Evolutionary conservation across 2,329 filamentous ascomycete genomes (phyloP).

Genomic region (Emmonsiellopsis sp.): DNA sequence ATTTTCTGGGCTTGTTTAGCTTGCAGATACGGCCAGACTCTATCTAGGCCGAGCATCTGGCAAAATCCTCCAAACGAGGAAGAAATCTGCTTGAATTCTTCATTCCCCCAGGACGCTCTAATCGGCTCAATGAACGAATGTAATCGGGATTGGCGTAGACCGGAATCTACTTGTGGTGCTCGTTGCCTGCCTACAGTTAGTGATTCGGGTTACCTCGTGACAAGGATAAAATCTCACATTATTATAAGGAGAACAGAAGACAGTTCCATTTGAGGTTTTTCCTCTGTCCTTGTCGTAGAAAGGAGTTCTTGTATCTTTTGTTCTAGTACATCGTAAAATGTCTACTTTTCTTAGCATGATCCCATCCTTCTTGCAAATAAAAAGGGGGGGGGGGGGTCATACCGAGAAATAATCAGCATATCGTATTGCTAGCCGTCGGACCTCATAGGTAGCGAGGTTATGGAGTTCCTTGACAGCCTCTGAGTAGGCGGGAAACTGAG

Average conservation of each 20-base stretch:
- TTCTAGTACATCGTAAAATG: constrained; percentile 81
- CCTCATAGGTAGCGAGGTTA: constrained; percentile 71
- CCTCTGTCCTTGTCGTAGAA: constrained; percentile 62
- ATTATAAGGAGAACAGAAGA: constrained; percentile 91
- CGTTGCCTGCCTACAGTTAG: constrained; percentile 55
- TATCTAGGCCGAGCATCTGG: constrained; percentile 66
- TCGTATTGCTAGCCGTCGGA: constrained; percentile 78
- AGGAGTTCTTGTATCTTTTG: constrained; percentile 69
- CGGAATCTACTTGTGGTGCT: constrained; percentile 62
- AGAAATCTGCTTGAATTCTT: constrained; percentile 59
- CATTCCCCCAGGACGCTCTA: constrained; percentile 67
- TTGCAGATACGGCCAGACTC: constrained; percentile 70
- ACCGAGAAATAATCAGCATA: constrained; percentile 85
- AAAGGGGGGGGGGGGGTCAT: constrained; percentile 28
- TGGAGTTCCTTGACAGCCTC: constrained; percentile 88
- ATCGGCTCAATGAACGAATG: constrained; percentile 74
- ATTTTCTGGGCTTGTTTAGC: constrained; percentile 64
- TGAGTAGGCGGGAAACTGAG: constrained; percentile 63
- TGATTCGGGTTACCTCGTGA: not conserved
- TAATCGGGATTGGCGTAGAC: constrained; percentile 63
- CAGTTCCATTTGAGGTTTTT: constrained; percentile 76
- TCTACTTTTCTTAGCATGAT: constrained; percentile 36
- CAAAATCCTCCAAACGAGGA: constrained; percentile 72
- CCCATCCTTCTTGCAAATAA: not conserved
- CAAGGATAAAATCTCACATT: constrained; percentile 44